Percentiles rank a stretch among this genome's conserved stretches.
Conservation (phyloP, 805 yeast genomes). For the Suhomyces kilbournensis region DNA sequence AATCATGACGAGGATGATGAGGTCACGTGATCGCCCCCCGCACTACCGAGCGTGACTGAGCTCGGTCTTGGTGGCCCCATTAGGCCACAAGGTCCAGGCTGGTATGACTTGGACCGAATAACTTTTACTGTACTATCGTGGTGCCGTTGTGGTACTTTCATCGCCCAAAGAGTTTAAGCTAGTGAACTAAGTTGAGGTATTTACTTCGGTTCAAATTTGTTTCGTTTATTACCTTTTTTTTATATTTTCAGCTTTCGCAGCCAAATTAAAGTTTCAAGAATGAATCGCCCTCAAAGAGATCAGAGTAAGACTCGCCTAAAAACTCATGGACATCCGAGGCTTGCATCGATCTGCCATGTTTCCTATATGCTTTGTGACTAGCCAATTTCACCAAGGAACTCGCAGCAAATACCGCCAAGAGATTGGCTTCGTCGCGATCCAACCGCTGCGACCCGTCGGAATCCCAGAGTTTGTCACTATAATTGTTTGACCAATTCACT, state of each 20-base stretch:
- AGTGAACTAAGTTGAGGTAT: neutral
- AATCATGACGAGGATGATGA: neutral
- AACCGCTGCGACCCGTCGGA: slow-evolving; percentile 1
- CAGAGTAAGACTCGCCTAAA: slow-evolving; percentile 62
- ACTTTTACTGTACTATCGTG: neutral
- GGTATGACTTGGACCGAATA: neutral
- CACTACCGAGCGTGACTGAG: neutral
- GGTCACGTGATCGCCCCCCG: neutral
- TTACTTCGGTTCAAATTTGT: neutral
- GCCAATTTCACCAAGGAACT: slow-evolving; percentile 64
- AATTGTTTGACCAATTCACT: slow-evolving; percentile 73
- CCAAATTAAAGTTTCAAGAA: slow-evolving; percentile 3
- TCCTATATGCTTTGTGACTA: slow-evolving; percentile 59
- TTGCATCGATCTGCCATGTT: slow-evolving; percentile 75
- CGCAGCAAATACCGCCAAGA: slow-evolving; percentile 72
- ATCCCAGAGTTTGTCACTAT: slow-evolving; percentile 56
- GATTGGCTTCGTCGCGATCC: slow-evolving; percentile 19
- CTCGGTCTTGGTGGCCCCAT: neutral
- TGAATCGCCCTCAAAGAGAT: slow-evolving; percentile 23
- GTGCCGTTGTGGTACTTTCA: neutral
- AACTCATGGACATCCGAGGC: slow-evolving; percentile 75
- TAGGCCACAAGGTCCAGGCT: neutral
- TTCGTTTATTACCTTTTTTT: neutral
- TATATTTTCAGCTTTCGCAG: neutral
- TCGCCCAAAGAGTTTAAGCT: neutral